Percentiles rank a stretch among this genome's conserved stretches.
Evolutionary conservation across 2,329 filamentous ascomycete genomes (phyloP).

Genomic region (Xylariaceae sp.): DNA sequence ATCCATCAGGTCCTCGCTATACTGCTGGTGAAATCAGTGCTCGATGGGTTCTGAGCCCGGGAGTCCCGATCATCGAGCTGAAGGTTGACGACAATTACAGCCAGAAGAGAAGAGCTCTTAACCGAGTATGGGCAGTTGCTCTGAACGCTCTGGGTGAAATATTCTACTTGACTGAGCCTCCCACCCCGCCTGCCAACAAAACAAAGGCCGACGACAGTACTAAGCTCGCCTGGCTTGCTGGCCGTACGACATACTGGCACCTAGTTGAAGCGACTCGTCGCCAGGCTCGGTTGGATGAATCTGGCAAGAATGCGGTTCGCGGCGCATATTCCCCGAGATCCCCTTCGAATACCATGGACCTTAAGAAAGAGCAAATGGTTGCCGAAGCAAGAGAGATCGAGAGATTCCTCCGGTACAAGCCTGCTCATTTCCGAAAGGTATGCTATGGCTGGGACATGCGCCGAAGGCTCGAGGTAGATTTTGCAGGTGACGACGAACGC

Average conservation of each 20-base stretch:
- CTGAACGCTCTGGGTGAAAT: conserved; percentile 90
- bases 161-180: conserved; percentile 72
- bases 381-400: conserved; percentile 80
- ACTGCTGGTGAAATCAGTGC: conserved; percentile 73
- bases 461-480: conserved; percentile 78
- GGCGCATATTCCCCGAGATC: conserved; percentile 76
- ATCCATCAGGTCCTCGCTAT: conserved; percentile 52
- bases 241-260: conserved; percentile 73
- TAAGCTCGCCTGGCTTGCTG: conserved; percentile 70
- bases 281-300: conserved; percentile 62
- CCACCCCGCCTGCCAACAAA: conserved; percentile 45
- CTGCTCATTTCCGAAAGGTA: conserved; percentile 67
- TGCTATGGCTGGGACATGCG: conserved; percentile 92
- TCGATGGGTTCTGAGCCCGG: conserved; percentile 84
- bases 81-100: conserved; percentile 79
- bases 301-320: conserved; percentile 57
- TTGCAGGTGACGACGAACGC: conserved; percentile 70
- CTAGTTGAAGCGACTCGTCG: conserved; percentile 72
- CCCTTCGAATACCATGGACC: conserved; percentile 64
- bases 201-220: conserved; percentile 47
- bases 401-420: conserved; percentile 62
- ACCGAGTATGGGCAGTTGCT: conserved; percentile 83
- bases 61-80: conserved; percentile 82
- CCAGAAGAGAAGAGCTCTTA: conserved; percentile 57
- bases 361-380: conserved; percentile 61